Percentiles rank a stretch among this genome's conserved stretches.
These are phyloP conservation scores for Candida alai DNA, from an alignment of 805 yeast species.

Conservation along the genomic window DNA sequence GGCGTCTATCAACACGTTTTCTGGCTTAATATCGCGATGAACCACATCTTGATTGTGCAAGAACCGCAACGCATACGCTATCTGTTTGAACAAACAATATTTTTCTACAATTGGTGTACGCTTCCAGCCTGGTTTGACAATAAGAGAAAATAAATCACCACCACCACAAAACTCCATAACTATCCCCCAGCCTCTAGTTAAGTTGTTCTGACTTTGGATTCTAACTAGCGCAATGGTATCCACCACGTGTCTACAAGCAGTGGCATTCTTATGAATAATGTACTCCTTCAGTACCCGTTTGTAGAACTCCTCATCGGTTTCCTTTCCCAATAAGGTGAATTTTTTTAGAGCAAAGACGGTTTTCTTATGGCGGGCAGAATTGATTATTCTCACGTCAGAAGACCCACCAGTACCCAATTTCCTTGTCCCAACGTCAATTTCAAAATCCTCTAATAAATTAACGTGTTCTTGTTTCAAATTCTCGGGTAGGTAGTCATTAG, in stretches of 20 bases:
- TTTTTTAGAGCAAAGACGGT: conserved; percentile 62
- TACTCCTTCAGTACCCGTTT: conserved; percentile 61
- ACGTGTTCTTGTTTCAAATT: conserved; percentile 46
- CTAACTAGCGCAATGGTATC: conserved; percentile 52
- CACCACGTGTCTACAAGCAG: conserved; percentile 58
- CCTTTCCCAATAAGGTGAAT: conserved; percentile 56
- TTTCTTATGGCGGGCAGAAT: conserved; percentile 35
- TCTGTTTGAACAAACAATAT: conserved; percentile 66
- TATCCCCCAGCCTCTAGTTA: conserved; percentile 75
- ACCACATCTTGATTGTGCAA: conserved; percentile 65
- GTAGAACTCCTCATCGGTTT: conserved; percentile 62
- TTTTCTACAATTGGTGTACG: conserved; percentile 47
- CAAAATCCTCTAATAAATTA: conserved; percentile 54
- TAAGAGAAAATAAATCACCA: conserved; percentile 58
- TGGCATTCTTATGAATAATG: conserved; percentile 51
- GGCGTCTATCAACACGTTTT: conserved; percentile 57
- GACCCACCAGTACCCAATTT: conserved; percentile 73
- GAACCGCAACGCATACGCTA: conserved; percentile 56
- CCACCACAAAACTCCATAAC: conserved; percentile 59
- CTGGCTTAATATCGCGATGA: conserved; percentile 75
- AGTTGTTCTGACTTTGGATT: conserved; percentile 49
- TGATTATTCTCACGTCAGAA: conserved; percentile 52
- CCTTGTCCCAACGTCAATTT: conserved; percentile 36
- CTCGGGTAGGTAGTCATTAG: conserved; percentile 59
- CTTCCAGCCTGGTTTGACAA: conserved; percentile 60